Evolutionary conservation across 2,329 filamentous ascomycete species (phyloP).

Genomic region (Cladosporium velox): DNA sequence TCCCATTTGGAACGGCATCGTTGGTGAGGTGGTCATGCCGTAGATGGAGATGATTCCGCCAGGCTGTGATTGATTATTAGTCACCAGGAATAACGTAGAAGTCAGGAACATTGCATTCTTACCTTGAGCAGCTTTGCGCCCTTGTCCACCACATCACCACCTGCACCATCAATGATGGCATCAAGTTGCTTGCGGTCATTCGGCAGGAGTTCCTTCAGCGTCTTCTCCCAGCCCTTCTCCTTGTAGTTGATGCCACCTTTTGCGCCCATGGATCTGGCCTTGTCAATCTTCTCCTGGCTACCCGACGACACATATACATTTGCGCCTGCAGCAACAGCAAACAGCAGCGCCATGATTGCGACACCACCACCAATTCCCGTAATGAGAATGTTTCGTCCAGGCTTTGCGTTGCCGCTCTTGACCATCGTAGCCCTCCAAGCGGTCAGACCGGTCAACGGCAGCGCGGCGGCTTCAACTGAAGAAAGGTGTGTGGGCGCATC

Average conservation of each 20-base stretch:
- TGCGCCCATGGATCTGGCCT: conserved; percentile 72
- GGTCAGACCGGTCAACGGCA: conserved; percentile 84
- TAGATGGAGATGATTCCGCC: conserved; percentile 86
- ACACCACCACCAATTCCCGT: conserved; percentile 95
- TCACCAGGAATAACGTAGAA: background rate
- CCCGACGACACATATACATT: conserved; percentile 82
- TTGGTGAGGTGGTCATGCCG: conserved; percentile 85
- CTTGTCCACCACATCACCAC: conserved; percentile 77
- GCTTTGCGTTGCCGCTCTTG: conserved; percentile 67
- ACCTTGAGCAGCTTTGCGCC: conserved; percentile 68
- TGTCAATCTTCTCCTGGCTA: conserved; percentile 71
- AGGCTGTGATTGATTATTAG: conserved; percentile 41
- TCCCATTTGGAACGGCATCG: conserved; percentile 82
- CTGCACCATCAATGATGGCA: conserved; percentile 86
- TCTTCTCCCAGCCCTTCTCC: conserved; percentile 77
- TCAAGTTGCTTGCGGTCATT: conserved; percentile 70
- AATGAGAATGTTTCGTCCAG: conserved; percentile 74
- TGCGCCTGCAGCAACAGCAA: conserved; percentile 72
- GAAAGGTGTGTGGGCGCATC: conserved; percentile 71
- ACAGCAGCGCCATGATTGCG: conserved; percentile 77
- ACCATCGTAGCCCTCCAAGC: conserved; percentile 83
- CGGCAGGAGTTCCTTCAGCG: conserved; percentile 64
- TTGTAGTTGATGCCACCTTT: conserved; percentile 82
- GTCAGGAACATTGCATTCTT: conserved; percentile 4
- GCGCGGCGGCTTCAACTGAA: conserved; percentile 73